Percentiles rank a stretch among this genome's conserved stretches.
These are phyloP conservation scores for Bondarzewia mesenterica DNA, from an alignment of 1,284 basidiomycete species.

Conservation along the genomic window DNA sequence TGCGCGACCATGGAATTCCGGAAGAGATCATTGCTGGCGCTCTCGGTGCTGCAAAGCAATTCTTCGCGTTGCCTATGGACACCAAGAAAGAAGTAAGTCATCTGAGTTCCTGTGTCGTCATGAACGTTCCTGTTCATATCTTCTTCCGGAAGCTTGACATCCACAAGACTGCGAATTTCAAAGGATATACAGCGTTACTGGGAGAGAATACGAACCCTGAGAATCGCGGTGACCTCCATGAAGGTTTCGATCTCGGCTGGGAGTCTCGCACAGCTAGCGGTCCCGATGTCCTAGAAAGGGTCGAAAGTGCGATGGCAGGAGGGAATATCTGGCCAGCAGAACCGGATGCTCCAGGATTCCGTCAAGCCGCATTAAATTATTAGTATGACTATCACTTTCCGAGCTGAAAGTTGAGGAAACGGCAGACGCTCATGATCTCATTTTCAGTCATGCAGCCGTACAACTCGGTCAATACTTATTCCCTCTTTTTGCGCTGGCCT, in stretches of 20 bases:
- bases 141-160: conserved; percentile 51
- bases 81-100: conserved; percentile 54
- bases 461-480: conserved; percentile 66
- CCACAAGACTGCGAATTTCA: conserved; percentile 64
- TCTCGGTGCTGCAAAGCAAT: conserved; percentile 48
- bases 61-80: conserved; percentile 54
- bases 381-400: conserved; percentile 39
- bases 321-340: conserved; percentile 55
- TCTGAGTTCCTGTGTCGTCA: not conserved
- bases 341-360: conserved; percentile 37
- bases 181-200: conserved; percentile 71
- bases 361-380: conserved; percentile 45
- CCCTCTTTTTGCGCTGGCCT: conserved; percentile 77
- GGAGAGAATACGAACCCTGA: conserved; percentile 59
- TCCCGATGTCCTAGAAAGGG: conserved; percentile 17
- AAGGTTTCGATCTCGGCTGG: conserved; percentile 80
- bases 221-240: conserved; percentile 74
- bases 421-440: not conserved
- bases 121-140: not conserved
- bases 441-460: conserved; percentile 56
- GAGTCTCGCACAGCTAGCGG: conserved; percentile 29
- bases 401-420: not conserved
- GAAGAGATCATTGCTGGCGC: conserved; percentile 41
- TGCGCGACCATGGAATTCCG: conserved; percentile 72
- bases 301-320: conserved; percentile 47